Evolutionary conservation across 2,329 filamentous ascomycete genomes (phyloP), one percentile per base, ranked within the genome.

Genomic region (Graphilbum ipis-grandicollis): DNA sequence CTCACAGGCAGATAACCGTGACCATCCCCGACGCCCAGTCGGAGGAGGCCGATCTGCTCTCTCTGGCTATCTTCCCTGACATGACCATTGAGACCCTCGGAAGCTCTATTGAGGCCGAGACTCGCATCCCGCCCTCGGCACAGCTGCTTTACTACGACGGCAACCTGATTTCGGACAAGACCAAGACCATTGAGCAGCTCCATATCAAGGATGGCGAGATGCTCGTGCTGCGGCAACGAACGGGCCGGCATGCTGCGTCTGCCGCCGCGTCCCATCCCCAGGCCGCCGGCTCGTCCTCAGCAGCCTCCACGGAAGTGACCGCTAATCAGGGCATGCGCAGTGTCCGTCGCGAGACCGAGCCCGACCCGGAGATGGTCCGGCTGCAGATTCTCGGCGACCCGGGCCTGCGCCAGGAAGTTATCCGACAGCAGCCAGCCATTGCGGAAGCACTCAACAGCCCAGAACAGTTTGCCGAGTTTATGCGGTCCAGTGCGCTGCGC

Each of bases 81-180:
- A 84, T 90, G 66, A 83, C 82, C 34, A 60, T 96, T 48, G 77
- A 77, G 50, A 78, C 84, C 37, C 71, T 98, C 46, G 93, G 93
- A 57, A 80, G 77, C 52, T 81, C 84, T 52, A 79, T 98, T 52
- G 74, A 90, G 54, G 80, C 75, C 56, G 88, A 96, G 58, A 79
- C 79, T 34, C 65, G 65, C 48, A 76, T 93, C 47, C 72, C 80
- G 21, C 68, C 75, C 15, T 63, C 66, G 32, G 67, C 78, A 33
- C 85, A 94, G 56, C 76, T 84, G 52, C 76, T 96, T 52, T 92
- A 90, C 59, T 80, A 88, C 60, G 92, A 94, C 55, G 90, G 88
- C 45, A 71, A 74, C 45, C 71, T 86, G 31, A 73, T 98, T 38
- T 68, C 64, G 46, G 77, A 85, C 56, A 78, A 86, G 49, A 58